Percentiles rank a stretch among this genome's conserved stretches.
These are phyloP conservation scores for Skeletonema marinoi DNA, from an alignment of 108 stramenopile genomes.

Conservation along the genomic window DNA sequence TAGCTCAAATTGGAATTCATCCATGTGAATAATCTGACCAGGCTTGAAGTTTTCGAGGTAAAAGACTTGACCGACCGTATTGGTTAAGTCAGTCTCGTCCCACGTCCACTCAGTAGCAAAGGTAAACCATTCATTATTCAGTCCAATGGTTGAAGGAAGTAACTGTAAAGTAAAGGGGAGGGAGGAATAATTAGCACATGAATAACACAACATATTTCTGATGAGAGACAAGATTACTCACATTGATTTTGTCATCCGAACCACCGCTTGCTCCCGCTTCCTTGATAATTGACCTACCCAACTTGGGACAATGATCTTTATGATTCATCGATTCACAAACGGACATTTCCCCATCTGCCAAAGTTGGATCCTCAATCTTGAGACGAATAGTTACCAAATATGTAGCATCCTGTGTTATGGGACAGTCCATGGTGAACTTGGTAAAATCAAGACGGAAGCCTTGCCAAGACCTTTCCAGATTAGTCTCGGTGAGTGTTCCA, in stretches of 20 bases:
- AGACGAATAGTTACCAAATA: slow-evolving; percentile 55
- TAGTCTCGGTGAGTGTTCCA: slow-evolving; percentile 13
- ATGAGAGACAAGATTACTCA: slow-evolving; percentile 3
- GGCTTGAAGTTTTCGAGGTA: slow-evolving; percentile 42
- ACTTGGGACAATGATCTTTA: slow-evolving; percentile 20
- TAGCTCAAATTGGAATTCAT: slow-evolving; percentile 48
- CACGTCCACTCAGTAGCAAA: slow-evolving; percentile 44
- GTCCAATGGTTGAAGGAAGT: slow-evolving; percentile 17
- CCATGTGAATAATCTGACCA: slow-evolving; percentile 42
- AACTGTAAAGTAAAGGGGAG: not conserved
- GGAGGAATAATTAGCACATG: not conserved
- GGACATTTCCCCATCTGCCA: slow-evolving; percentile 8
- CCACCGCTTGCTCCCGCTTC: not conserved
- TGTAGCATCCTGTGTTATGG: slow-evolving; percentile 10
- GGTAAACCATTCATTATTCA: slow-evolving; percentile 54
- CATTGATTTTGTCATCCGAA: not conserved
- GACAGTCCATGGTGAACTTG: slow-evolving; percentile 24
- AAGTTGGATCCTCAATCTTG: slow-evolving; percentile 40
- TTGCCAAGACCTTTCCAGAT: slow-evolving; percentile 12
- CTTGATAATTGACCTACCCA: slow-evolving; percentile 28
- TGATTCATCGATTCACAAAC: slow-evolving; percentile 15
- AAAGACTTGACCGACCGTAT: slow-evolving; percentile 47
- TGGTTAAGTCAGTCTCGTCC: slow-evolving; percentile 17
- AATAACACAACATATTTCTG: not conserved
- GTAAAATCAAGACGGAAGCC: slow-evolving; percentile 38